A percentile compares a stretch with the other conserved stretches of the same genome.
phyloP scores from a whole-genome alignment of 345 rosid species.

The Melaleuca quinquenervia region DNA sequence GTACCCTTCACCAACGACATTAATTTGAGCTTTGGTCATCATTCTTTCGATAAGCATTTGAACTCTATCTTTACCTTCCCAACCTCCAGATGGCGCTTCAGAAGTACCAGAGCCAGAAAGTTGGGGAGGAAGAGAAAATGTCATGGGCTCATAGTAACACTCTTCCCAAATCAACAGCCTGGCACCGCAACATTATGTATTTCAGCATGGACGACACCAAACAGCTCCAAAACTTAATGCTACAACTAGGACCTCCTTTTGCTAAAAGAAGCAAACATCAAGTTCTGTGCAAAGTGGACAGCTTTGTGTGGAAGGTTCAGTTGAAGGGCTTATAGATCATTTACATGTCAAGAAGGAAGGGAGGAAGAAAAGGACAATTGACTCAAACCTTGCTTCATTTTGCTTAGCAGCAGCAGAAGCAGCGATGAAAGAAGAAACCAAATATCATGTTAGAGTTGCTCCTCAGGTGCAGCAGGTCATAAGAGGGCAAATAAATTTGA shows the following conservation, averaged over 20 bases:
- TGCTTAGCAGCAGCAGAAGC: background rate
- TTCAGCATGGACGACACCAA: background rate
- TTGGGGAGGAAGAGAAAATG: slow-evolving; percentile 11
- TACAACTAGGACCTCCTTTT: background rate
- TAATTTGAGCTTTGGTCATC: slow-evolving; percentile 65
- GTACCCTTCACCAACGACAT: slow-evolving; percentile 83
- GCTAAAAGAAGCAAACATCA: background rate
- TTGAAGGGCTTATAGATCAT: background rate
- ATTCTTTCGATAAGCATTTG: slow-evolving; percentile 52
- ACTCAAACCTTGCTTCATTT: background rate
- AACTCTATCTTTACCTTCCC: slow-evolving; percentile 26
- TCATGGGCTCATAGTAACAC: slow-evolving; percentile 35
- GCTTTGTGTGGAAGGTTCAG: background rate
- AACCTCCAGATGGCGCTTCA: slow-evolving; percentile 16
- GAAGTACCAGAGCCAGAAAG: slow-evolving; percentile 13
- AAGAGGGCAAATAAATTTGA: background rate
- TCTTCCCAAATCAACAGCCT: slow-evolving; percentile 97
- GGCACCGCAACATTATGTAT: background rate
- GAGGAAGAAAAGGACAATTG: background rate
- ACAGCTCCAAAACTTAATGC: background rate
- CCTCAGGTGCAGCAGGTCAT: background rate
- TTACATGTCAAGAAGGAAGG: background rate
- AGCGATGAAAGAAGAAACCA: background rate
- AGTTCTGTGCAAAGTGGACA: background rate
- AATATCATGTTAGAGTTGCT: background rate